Base-by-base conservation (phyloP, 805 yeast genomes). In the Priceomyces fermenticarens region DNA sequence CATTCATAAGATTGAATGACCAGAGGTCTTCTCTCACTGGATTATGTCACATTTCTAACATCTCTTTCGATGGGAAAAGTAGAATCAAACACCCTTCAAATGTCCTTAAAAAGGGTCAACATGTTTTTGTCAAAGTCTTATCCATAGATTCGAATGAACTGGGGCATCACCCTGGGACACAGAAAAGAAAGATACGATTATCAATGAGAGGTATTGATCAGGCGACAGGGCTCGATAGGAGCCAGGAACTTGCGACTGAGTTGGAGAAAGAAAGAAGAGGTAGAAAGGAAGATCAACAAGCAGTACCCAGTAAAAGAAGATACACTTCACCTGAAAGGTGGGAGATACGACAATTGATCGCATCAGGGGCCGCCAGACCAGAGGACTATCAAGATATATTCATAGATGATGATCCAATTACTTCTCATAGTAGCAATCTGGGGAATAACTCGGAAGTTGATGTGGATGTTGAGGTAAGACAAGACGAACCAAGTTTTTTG, bases 271-370 rank as follows among this genome's bases (percentile, higher is more conserved):
- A 32, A 11, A 23, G 30, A 12, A 37, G 45, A 23, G 42, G 34
- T 6, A 32, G 43, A n/a, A 36, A 36, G 23, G 27, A 10, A 7
- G 26, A 23, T 2, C 37, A 40, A 10, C 26, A 41, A 31, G 29
- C 30, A 12, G 30, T 57, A 30, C 50, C 52, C 40, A 36, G 48
- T 32, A 59, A 57, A 34, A 42, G 72, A 45, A 71, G 86, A 39
- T 58, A 83, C 28, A 83, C 95, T 0, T 85, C 95, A 0, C 95
- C 95, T 0, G 98, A 90, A 60, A 63, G 88, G 41, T 90, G 97
- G 96, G 97, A 91, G 55, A 73, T 87, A 38, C 71, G 85, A 27
- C 97, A 90, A 55, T 64, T 90, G 34, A 85, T 85, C 17, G 82
- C 91, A 0, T 78, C 91, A 4, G 95, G 95, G 2, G 90, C 78